Evolutionary conservation across 2,329 filamentous ascomycete genomes (phyloP).

Genomic region (Fusarium fujikuroi): DNA sequence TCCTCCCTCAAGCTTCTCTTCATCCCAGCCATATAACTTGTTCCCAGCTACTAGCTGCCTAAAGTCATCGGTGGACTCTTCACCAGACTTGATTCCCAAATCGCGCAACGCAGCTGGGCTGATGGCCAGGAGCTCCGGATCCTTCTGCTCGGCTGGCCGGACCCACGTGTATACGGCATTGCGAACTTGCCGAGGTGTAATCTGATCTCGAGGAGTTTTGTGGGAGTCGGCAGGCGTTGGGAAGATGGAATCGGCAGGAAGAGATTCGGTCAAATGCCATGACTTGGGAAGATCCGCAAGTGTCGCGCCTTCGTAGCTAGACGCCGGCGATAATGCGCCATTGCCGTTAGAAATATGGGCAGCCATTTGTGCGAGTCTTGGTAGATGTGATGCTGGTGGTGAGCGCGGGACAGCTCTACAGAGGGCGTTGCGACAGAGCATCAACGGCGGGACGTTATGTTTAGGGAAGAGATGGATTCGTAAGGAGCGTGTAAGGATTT

Average conservation of each 20-base stretch:
- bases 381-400: slow-evolving; percentile 33
- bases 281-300: slow-evolving; percentile 70
- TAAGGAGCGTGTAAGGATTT: slow-evolving; percentile 11
- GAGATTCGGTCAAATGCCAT: slow-evolving; percentile 71
- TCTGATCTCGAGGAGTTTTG: slow-evolving; percentile 77
- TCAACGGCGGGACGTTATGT: slow-evolving; percentile 39
- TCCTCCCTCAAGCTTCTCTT: slow-evolving; percentile 71
- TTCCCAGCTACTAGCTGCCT: slow-evolving; percentile 83
- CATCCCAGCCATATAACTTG: slow-evolving; percentile 81
- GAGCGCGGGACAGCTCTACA: slow-evolving; percentile 47
- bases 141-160: slow-evolving; percentile 76
- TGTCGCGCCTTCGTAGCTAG: slow-evolving; percentile 48
- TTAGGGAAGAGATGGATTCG: neutral
- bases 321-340: slow-evolving; percentile 30
- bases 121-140: slow-evolving; percentile 83
- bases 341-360: slow-evolving; percentile 49
- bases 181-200: slow-evolving; percentile 85
- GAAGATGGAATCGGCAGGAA: slow-evolving; percentile 81
- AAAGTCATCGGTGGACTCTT: slow-evolving; percentile 79
- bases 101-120: slow-evolving; percentile 83
- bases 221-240: slow-evolving; percentile 86
- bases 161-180: slow-evolving; percentile 92
- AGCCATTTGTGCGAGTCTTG: slow-evolving; percentile 47
- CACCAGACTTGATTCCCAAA: slow-evolving; percentile 76
- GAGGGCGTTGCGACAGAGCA: slow-evolving; percentile 50